Evolutionary conservation across 768 basidiomycete genomes (phyloP), one percentile per base, ranked within the genome.

Genomic region (Panaeolus papilionaceus): DNA sequence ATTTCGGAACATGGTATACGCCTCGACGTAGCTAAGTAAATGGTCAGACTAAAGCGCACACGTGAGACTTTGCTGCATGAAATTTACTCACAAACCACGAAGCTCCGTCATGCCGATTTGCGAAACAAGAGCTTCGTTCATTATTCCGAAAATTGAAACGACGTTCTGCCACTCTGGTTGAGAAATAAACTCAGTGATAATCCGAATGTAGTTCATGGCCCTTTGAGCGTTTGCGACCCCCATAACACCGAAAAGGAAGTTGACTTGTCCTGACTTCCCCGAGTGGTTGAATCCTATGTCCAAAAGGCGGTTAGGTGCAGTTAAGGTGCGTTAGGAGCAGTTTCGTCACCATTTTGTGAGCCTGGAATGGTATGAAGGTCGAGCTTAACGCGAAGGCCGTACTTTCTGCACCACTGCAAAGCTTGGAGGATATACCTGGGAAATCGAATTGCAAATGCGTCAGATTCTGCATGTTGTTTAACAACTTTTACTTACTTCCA

Each of bases 151-250:
- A 66, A 88, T 80, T 12, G 83, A 83, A 8, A 91, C 83, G 20
- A 94, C 85, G 65, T 90, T 80, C 66, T 79, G 81, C 81, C 91
- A 94, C 72, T 93, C 85, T 2, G 89, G 85, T 76, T 94, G 92
- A n/a, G 87, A 85, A 75, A 96, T 90, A 79, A 96, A 96, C 77
- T 93, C 91, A 63, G 88, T 85, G 72, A 92, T 80, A 61, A 89
- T 85, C n/a, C 94, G 86, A 70, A 96, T 91, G 72, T 92, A 89
- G 75, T 92, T 86, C 58, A 96, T 78, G 8, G 89, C 82, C 16
- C 94, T 87, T 76, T 95, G 89, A 18, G 92, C 94, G 71, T 96
- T 96, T 42, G 93, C 92, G 66, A 93, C 76, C 23, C 95, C 95
- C 95, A 95, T 95, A 40, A 89, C 86, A 38, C 90, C 89, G 69